phyloP scores from a whole-genome alignment of 129 eudicot genomes.

The Pseudognaphalium luteoalbum region DNA sequence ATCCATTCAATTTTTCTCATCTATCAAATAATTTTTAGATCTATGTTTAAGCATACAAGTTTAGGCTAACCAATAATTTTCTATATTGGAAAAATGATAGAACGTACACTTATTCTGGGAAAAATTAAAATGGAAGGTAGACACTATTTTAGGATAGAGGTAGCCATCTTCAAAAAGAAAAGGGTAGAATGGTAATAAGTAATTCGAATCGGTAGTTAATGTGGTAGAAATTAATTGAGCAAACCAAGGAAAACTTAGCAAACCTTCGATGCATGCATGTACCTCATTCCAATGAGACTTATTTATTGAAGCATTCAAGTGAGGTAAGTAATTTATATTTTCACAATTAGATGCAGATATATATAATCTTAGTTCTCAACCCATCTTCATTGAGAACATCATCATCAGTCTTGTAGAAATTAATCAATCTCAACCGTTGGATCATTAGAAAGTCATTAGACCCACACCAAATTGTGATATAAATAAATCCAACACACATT shows the following conservation, averaged over 20 bases:
- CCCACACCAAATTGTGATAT: conserved; percentile 16
- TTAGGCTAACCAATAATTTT: too few relatives aligned
- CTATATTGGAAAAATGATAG: too few relatives aligned
- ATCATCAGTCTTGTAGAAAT: not conserved
- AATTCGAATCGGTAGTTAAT: conserved; percentile 4
- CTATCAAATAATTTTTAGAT: too few relatives aligned
- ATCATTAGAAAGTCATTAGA: not conserved
- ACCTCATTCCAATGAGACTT: conserved; percentile 17
- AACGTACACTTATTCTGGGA: too few relatives aligned
- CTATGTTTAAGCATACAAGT: too few relatives aligned
- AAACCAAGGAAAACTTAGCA: conserved; percentile 25
- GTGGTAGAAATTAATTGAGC: conserved; percentile 27
- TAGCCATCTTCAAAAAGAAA: too few relatives aligned
- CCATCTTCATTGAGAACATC: not conserved
- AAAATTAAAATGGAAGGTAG: too few relatives aligned
- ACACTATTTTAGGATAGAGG: too few relatives aligned
- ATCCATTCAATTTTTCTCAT: too few relatives aligned
- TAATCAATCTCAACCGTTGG: conserved; percentile 10
- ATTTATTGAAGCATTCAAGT: conserved; percentile 37
- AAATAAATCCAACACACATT: conserved; percentile 11
- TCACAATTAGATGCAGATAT: not conserved
- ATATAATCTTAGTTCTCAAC: not conserved
- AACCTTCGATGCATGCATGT: not conserved
- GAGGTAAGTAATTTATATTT: not conserved
- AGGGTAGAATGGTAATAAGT: too few relatives aligned